Evolutionary conservation across 441 rosid genomes (phyloP).

Genomic region (Populus hybrid): DNA sequence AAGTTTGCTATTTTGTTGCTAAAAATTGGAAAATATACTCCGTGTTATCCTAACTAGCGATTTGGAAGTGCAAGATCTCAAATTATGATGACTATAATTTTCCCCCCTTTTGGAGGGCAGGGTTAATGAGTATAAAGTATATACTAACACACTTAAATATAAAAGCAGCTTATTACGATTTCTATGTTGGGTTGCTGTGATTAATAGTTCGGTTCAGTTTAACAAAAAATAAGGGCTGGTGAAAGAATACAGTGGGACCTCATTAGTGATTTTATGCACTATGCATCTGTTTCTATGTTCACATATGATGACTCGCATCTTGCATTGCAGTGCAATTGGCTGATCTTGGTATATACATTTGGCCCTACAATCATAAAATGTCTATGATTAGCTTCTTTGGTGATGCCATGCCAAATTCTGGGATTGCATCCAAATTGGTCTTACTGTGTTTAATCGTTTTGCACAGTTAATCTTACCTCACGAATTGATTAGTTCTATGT

Average conservation of each 20-base stretch:
- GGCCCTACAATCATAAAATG: neutral
- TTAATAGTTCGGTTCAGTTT: neutral
- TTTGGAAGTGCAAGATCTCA: neutral
- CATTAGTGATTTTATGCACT: neutral
- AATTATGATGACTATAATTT: neutral
- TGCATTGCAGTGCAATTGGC: neutral
- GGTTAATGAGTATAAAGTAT: neutral
- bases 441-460: neutral
- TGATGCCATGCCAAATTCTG: neutral
- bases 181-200: neutral
- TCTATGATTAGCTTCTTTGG: neutral
- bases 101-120: too few species aligned
- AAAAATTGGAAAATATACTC: neutral
- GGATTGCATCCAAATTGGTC: neutral
- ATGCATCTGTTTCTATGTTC: neutral
- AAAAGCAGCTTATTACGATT: neutral
- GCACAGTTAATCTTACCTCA: neutral
- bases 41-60: neutral
- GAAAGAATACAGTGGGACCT: neutral
- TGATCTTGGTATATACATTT: neutral
- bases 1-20: slow-evolving; percentile 1
- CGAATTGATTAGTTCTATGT: neutral
- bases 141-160: neutral
- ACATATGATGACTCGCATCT: neutral
- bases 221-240: neutral